Percentiles rank a stretch among this genome's conserved stretches.
Evolutionary conservation across 1,139 yeast species (phyloP).

Genomic region (Pichia sp.): DNA sequence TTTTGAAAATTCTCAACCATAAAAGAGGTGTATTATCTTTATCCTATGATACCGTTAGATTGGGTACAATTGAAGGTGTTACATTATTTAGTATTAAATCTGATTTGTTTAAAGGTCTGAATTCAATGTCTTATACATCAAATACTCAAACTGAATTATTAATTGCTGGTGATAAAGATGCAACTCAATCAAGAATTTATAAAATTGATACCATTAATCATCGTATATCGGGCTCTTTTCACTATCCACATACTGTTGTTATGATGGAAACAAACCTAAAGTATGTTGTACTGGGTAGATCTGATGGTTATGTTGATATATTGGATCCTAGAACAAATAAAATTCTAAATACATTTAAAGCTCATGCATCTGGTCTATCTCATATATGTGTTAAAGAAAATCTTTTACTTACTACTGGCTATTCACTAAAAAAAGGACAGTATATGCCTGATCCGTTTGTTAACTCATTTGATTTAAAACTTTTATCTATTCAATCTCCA

Average conservation of each 20-base stretch:
- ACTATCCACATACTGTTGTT: slow-evolving; percentile 36
- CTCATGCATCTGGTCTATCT: slow-evolving; percentile 71
- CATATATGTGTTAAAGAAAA: slow-evolving; percentile 75
- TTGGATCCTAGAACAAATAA: slow-evolving; percentile 57
- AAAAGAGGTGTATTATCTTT: slow-evolving; percentile 55
- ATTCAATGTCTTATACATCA: slow-evolving; percentile 30
- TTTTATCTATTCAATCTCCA: slow-evolving; percentile 70
- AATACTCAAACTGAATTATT: slow-evolving; percentile 35
- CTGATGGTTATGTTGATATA: slow-evolving; percentile 68
- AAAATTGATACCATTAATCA: slow-evolving; percentile 61
- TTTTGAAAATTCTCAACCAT: slow-evolving; percentile 47
- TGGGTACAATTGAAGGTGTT: slow-evolving; percentile 55
- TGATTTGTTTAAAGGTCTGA: slow-evolving; percentile 17
- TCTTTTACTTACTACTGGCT: slow-evolving; percentile 78
- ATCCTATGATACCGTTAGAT: slow-evolving; percentile 45
- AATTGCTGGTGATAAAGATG: slow-evolving; percentile 37
- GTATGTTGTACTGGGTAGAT: slow-evolving; percentile 56
- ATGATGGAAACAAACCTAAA: slow-evolving; percentile 36
- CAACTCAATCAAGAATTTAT: slow-evolving; percentile 36
- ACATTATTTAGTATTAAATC: slow-evolving; percentile 37
- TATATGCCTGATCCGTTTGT: slow-evolving; percentile 73
- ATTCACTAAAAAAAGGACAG: slow-evolving; percentile 39
- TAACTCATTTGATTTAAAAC: slow-evolving; percentile 72
- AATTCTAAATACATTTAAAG: slow-evolving; percentile 54
- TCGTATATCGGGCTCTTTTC: slow-evolving; percentile 30